phyloP scores from a whole-genome alignment of 1,284 basidiomycete genomes.

The Ustilago xerochloae region DNA sequence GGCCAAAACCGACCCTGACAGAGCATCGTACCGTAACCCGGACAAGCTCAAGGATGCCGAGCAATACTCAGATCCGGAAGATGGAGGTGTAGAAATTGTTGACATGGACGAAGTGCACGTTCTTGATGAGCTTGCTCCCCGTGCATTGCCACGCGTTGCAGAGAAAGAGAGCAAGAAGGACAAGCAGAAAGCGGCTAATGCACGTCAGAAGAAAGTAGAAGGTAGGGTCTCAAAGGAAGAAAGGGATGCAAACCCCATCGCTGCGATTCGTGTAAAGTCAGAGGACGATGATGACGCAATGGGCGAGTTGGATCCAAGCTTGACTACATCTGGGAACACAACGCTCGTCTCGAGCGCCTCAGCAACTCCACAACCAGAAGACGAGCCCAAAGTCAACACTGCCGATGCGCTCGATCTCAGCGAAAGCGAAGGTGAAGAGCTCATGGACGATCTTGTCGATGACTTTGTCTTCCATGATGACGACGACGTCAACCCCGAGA shows the following conservation, averaged over 20 bases:
- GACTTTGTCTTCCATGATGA: conserved; percentile 74
- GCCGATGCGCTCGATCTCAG: conserved; percentile 82
- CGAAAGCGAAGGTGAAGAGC: conserved; percentile 86
- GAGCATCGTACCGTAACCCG: conserved; percentile 46
- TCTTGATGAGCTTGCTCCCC: conserved; percentile 90
- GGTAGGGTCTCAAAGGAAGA: conserved; percentile 35
- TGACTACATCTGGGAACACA: background rate
- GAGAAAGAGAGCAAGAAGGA: conserved; percentile 60
- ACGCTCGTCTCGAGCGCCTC: conserved; percentile 22
- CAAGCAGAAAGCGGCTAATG: conserved; percentile 67
- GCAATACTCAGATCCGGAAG: conserved; percentile 48
- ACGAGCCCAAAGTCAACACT: conserved; percentile 72
- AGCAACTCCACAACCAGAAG: conserved; percentile 27
- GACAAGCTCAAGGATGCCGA: conserved; percentile 53
- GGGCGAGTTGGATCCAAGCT: conserved; percentile 9
- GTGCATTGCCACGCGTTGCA: conserved; percentile 74
- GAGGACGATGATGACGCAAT: conserved; percentile 45
- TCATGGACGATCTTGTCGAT: conserved; percentile 83
- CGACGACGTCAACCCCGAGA: conserved; percentile 68
- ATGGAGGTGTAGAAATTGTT: conserved; percentile 69
- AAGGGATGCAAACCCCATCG: conserved; percentile 6
- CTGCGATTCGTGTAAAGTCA: conserved; percentile 36
- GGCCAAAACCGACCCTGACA: conserved; percentile 36
- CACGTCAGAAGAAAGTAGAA: conserved; percentile 69
- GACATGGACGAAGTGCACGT: conserved; percentile 84